Evolutionary conservation across 257 asterid species (phyloP).

Genomic region (Orobanche coerulescens): DNA sequence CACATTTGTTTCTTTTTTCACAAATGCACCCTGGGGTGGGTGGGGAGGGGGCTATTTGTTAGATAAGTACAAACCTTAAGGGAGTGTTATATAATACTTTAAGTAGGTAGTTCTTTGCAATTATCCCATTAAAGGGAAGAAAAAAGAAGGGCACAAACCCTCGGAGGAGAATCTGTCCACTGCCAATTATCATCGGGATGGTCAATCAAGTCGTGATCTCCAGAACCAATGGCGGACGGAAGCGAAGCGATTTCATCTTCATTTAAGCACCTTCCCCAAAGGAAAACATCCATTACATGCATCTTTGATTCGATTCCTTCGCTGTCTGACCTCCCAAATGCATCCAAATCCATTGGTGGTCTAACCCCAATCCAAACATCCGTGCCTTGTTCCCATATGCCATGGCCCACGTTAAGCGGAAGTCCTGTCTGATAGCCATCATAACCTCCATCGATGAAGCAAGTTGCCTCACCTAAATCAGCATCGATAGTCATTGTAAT

Average conservation of each 20-base stretch:
- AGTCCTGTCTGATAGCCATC: conserved; percentile 88
- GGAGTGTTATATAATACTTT: not conserved
- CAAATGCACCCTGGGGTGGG: too few relatives aligned
- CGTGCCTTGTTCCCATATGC: conserved; percentile 89
- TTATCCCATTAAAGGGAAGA: conserved; percentile 2
- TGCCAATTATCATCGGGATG: conserved; percentile 93
- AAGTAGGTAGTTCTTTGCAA: not conserved
- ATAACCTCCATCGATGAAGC: conserved; percentile 89
- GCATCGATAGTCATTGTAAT: conserved; percentile 86
- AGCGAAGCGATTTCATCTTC: conserved; percentile 91
- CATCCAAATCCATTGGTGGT: conserved; percentile 91
- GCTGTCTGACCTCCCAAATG: conserved; percentile 98
- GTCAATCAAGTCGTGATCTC: conserved; percentile 61
- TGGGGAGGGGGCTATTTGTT: too few relatives aligned
- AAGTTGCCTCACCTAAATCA: conserved; percentile 89
- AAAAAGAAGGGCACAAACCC: conserved; percentile 47
- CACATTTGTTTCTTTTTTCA: too few relatives aligned
- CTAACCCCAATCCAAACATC: conserved; percentile 89
- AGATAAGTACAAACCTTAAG: not conserved
- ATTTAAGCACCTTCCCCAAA: conserved; percentile 94
- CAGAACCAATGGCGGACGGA: conserved; percentile 70
- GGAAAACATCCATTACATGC: conserved; percentile 94
- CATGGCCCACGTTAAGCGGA: conserved; percentile 66
- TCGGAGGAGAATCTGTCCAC: conserved; percentile 94
- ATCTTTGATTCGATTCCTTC: conserved; percentile 93